These are phyloP conservation scores for Lenwebbia sp. DNA, from an alignment of 345 rosid species.

Conservation along the genomic window DNA sequence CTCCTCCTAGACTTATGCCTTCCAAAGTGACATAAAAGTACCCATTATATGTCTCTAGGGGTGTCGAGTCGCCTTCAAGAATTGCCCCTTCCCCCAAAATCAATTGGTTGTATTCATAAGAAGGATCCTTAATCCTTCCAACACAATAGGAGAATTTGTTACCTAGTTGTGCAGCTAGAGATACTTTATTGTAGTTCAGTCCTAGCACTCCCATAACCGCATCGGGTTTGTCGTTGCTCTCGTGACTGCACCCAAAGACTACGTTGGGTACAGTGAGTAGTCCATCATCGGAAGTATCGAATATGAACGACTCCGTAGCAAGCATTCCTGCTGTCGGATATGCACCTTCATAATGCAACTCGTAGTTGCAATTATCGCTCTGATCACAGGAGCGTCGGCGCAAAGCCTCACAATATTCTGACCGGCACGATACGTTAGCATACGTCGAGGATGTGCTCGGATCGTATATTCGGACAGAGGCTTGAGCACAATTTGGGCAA, in stretches of 20 bases:
- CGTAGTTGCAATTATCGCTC: neutral
- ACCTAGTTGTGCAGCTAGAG: neutral
- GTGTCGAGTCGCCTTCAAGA: neutral
- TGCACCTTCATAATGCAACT: neutral
- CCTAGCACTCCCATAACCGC: neutral
- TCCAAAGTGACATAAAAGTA: neutral
- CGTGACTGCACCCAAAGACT: neutral
- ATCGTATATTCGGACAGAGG: neutral
- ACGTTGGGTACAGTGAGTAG: neutral
- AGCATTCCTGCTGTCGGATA: neutral
- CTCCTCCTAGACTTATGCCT: slow-evolving; percentile 1
- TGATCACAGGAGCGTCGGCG: neutral
- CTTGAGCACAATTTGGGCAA: neutral
- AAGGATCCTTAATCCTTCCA: neutral
- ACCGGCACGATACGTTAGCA: neutral
- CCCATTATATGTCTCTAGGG: neutral
- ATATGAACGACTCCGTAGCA: neutral
- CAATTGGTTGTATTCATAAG: neutral
- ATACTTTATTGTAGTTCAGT: neutral
- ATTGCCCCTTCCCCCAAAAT: neutral
- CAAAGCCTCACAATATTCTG: neutral
- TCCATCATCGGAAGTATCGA: neutral
- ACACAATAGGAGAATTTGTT: neutral
- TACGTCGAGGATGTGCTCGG: neutral
- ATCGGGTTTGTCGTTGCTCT: neutral